phyloP scores from a whole-genome alignment of 1,284 basidiomycete species.

The Heterobasidion irregulare region DNA sequence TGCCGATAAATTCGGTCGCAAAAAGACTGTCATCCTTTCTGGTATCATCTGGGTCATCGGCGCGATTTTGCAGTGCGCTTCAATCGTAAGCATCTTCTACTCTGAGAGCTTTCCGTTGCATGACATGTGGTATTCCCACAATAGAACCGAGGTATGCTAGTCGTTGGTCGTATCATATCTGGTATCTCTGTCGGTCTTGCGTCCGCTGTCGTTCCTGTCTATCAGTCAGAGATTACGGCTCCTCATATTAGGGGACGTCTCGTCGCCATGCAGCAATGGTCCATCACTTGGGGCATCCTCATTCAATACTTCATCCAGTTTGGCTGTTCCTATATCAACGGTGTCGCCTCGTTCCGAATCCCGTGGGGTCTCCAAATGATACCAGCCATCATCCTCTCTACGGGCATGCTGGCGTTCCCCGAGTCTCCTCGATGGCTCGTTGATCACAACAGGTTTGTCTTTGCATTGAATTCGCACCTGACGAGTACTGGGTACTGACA shows the following conservation, averaged over 20 bases:
- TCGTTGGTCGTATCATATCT: slow-evolving; percentile 57
- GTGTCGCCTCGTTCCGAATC: slow-evolving; percentile 66
- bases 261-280: slow-evolving; percentile 73
- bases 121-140: not conserved
- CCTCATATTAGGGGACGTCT: slow-evolving; percentile 68
- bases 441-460: slow-evolving; percentile 42
- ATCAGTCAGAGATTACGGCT: slow-evolving; percentile 67
- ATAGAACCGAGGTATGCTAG: slow-evolving; percentile 33
- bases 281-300: slow-evolving; percentile 71
- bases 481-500: no score
- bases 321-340: slow-evolving; percentile 66
- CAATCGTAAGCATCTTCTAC: slow-evolving; percentile 21
- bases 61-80: slow-evolving; percentile 57
- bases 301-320: slow-evolving; percentile 70
- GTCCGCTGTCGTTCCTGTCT: slow-evolving; percentile 56
- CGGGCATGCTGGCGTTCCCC: slow-evolving; percentile 65
- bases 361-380: slow-evolving; percentile 77
- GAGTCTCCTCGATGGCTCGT: slow-evolving; percentile 65
- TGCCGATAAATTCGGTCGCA: slow-evolving; percentile 60
- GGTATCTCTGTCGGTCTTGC: slow-evolving; percentile 53
- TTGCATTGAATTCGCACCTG: no score
- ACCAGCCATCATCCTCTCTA: slow-evolving; percentile 57
- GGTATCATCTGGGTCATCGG: slow-evolving; percentile 70
- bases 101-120: not conserved
- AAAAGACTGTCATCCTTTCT: slow-evolving; percentile 52